phyloP scores from a whole-genome alignment of 2,329 filamentous ascomycete genomes.

The Esteya vermicola region DNA sequence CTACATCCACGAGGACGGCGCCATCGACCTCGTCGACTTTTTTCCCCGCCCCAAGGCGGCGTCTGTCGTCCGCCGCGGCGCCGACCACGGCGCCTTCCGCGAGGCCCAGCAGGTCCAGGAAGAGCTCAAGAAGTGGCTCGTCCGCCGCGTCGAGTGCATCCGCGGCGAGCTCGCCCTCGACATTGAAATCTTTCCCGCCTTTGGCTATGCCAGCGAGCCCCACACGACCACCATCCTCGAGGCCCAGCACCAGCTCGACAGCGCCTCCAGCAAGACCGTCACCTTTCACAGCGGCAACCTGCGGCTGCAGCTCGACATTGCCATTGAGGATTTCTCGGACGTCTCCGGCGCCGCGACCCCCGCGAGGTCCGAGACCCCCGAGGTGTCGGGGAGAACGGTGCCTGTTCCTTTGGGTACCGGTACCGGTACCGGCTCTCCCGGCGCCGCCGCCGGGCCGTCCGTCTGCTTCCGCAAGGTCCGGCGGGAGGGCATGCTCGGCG shows the following conservation, averaged over 20 bases:
- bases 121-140: slow-evolving; percentile 56
- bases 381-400: background rate
- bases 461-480: slow-evolving; percentile 41
- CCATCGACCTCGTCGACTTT: slow-evolving; percentile 61
- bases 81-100: slow-evolving; percentile 35
- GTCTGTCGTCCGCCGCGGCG: slow-evolving; percentile 31
- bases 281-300: slow-evolving; percentile 45
- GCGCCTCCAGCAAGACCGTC: slow-evolving; percentile 39
- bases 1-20: slow-evolving; percentile 64
- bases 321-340: no score
- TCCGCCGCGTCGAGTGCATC: slow-evolving; percentile 59
- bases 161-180: slow-evolving; percentile 51
- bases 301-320: slow-evolving; percentile 54
- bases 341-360: background rate
- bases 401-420: no score
- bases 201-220: slow-evolving; percentile 51
- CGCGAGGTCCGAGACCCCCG: slow-evolving; percentile 13
- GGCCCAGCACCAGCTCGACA: slow-evolving; percentile 21
- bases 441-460: slow-evolving; percentile 35
- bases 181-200: slow-evolving; percentile 58
- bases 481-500: slow-evolving; percentile 37
- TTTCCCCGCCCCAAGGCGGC: slow-evolving; percentile 55
- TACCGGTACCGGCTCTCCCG: slow-evolving; percentile 30
- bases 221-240: slow-evolving; percentile 46
- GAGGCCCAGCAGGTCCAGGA: slow-evolving; percentile 40